Evolutionary conservation across 768 basidiomycete genomes (phyloP).

Genomic region (Plicaturopsis crispa): DNA sequence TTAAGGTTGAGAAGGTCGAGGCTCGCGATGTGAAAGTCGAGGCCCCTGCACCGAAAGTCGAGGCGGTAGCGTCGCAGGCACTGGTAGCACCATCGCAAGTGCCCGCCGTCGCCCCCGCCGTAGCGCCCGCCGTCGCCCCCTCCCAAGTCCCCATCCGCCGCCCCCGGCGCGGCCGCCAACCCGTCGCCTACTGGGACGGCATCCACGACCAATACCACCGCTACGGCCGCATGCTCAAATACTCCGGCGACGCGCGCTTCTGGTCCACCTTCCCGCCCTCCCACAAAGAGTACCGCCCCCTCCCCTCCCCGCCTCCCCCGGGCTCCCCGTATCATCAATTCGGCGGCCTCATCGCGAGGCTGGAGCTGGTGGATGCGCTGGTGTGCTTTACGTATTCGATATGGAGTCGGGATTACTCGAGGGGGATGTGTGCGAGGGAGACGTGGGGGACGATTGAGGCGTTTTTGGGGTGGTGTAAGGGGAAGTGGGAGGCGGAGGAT

Average conservation of each 20-base stretch:
- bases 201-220: constrained; percentile 66
- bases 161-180: constrained; percentile 53
- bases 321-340: constrained; percentile 69
- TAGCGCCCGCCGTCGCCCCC: constrained; percentile 23
- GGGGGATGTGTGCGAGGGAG: constrained; percentile 45
- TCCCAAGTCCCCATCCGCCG: constrained; percentile 51
- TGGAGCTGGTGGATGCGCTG: constrained; percentile 77
- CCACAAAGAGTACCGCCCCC: constrained; percentile 56
- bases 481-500: constrained; percentile 54
- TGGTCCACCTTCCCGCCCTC: constrained; percentile 64
- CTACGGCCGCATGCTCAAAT: constrained; percentile 71
- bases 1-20: too few relatives aligned
- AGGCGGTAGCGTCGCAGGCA: too few relatives aligned
- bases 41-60: constrained; percentile 6
- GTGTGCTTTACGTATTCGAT: constrained; percentile 79
- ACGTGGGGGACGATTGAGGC: constrained; percentile 66
- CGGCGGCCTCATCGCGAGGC: constrained; percentile 66
- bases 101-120: constrained; percentile 11
- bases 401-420: constrained; percentile 68
- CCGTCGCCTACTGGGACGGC: constrained; percentile 41
- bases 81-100: too few relatives aligned
- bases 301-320: constrained; percentile 54
- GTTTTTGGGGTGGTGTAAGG: constrained; percentile 66
- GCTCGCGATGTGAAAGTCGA: too few relatives aligned
- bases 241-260: constrained; percentile 74